phyloP scores from a whole-genome alignment of 176 grass and related monocot species.

The Zoysia pacifica region DNA sequence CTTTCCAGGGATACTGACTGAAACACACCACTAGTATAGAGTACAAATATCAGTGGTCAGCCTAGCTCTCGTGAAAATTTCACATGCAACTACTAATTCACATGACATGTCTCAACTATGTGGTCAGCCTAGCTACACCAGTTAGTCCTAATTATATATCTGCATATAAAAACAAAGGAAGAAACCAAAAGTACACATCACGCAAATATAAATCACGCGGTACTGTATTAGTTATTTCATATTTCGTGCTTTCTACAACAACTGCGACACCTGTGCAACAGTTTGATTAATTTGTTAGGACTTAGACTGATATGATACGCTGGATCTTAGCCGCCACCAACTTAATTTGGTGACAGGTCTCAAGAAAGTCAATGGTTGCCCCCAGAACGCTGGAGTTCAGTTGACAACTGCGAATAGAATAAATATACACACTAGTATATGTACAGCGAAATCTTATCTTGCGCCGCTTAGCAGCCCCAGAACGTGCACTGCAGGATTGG shows the following conservation, averaged over 20 bases:
- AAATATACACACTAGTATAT: too few relatives aligned
- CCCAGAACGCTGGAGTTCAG: neutral
- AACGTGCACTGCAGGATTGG: neutral
- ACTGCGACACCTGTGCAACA: neutral
- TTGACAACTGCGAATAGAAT: neutral
- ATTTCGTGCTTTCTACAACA: neutral
- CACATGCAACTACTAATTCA: neutral
- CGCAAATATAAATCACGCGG: neutral
- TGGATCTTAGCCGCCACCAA: neutral
- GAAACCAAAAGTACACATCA: neutral
- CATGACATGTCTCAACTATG: neutral
- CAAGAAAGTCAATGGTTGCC: neutral
- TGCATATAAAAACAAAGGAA: neutral
- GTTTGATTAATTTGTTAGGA: neutral
- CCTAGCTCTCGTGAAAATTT: too few relatives aligned
- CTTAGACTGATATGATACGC: neutral
- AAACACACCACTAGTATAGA: neutral
- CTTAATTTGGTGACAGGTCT: neutral
- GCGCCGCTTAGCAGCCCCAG: conserved; percentile 2
- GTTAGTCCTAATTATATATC: neutral
- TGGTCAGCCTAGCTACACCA: neutral
- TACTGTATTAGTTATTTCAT: neutral
- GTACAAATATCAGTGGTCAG: too few relatives aligned
- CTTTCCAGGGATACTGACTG: neutral
- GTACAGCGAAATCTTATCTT: neutral